Base-by-base conservation (phyloP, 441 rosid genomes). In the Geranium incanum region DNA sequence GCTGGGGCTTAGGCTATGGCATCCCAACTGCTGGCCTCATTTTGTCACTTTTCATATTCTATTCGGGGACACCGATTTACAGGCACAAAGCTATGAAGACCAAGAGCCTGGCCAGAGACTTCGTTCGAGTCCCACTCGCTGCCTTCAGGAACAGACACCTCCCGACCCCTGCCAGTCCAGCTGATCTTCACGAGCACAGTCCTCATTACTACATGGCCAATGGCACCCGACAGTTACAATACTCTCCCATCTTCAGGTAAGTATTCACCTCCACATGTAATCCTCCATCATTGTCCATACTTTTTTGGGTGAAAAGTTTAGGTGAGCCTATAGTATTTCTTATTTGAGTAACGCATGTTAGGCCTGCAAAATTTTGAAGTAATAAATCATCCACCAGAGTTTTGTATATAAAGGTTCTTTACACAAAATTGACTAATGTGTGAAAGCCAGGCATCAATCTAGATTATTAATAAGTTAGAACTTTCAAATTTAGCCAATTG, bases 1-100 rank as follows among this genome's bases (percentile, higher is more conserved):
- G 97, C 0, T 94, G 97, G 97, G 59, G 84, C 0, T 69, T 88
- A 0, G 97, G 99, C 7, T 90, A 89, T 70, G 93, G 84, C 8
- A 86, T 94, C 64, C 97, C 97, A 0, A 84, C 97, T 3, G 8
- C 87, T 0, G 97, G 97, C 3, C 86, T 94, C 6, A 65, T 78
- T 0, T 68, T 90, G 21, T 92, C 97, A 0, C 72, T 89, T 8
- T 23, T 12, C 0, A 76, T 92, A 64, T 92, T 94, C 80, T 13
- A 92, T 71, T 77, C 79, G 0, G 97, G 97, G 0, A 89, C 95
- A 19, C 97, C 81, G 0, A 87, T 81, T 68, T 92, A 94, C 16
- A 81, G 97, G 71, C 99, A 94, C 72, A 84, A 73, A 57, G 68
- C 82, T 13, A 95, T 97, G 0, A 15, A 80, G 0, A 94, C 94